Evolutionary conservation across 1,284 basidiomycete genomes (phyloP), one percentile per base, ranked within the genome.

Genomic region (Austroboletus niveus): DNA sequence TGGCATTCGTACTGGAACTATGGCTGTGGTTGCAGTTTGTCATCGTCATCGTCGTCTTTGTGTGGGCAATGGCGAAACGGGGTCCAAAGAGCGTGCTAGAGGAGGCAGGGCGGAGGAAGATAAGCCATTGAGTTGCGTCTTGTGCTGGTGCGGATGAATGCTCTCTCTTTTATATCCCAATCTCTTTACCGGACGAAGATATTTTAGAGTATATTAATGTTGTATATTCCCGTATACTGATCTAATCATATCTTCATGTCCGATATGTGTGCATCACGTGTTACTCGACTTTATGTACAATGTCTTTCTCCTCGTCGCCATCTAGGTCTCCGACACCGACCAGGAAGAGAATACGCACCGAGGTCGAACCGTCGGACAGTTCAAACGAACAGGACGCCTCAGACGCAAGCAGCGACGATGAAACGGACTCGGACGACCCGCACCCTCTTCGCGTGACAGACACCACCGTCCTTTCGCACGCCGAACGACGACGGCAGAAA

Each of bases 1-100:
- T 75, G 12, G 73, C 71, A 29, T 68, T 85, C 47, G 65, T 89
- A 54, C 60, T 91, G 41, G 84, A 88, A 69, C 63, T 86, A 22
- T 91, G 89, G 89, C 66, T 91, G 52, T 89, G 88, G 87, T 64
- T 89, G 48, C 88, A 91, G 67, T 90, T 91, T 62, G 72, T 65
- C 8, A 75, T 89, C 53, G 81, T 91, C 55, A 76, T 91, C 24
- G 53, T 84, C 40, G 82, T 90, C 43, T 90, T 91, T 65, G 64
- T 91, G 52, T 90, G 81, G 76, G 79, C 85, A 36, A 87, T 90
- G 84, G 86, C 87, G 52, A 81, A 75, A 66, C 76, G 80, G 29
- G 89, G 88, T 8, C 88, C 88, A 2, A 84, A 82, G 72, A 77
- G 77, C 47, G 79, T 90, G 44, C 60, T 90, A 51, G 72, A 72